These are phyloP conservation scores for Phytopythium sindhum DNA, from an alignment of 352 stramenopile genomes.

Conservation along the genomic window DNA sequence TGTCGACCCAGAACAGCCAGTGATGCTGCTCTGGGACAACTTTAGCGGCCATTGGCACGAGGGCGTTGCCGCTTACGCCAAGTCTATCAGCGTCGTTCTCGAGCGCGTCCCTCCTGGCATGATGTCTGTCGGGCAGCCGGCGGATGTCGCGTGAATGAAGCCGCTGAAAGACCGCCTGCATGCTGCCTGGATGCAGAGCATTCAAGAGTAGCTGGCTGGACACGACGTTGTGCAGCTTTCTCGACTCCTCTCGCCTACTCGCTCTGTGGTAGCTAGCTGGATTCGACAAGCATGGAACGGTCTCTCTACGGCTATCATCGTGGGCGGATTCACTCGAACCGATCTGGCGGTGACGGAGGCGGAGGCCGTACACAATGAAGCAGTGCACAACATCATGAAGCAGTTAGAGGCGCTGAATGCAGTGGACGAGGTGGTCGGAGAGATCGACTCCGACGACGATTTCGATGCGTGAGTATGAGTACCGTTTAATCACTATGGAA, in stretches of 20 bases:
- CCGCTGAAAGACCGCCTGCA: constrained; percentile 13
- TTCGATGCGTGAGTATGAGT: constrained; percentile 32
- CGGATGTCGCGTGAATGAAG: constrained; percentile 20
- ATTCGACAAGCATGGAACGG: constrained; percentile 2
- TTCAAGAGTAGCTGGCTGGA: not conserved
- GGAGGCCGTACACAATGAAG: not conserved
- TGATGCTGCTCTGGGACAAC: constrained; percentile 21
- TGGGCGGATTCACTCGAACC: constrained; percentile 3
- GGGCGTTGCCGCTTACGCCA: constrained; percentile 11
- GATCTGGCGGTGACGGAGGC: not conserved
- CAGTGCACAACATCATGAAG: not conserved
- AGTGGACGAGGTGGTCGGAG: constrained; percentile 12
- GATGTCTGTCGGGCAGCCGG: constrained; percentile 15
- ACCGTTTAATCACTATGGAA: not conserved
- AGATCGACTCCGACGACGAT: constrained; percentile 58
- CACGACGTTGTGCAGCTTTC: not conserved
- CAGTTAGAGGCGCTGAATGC: not conserved
- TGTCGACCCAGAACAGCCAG: constrained; percentile 1
- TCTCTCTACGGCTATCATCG: not conserved
- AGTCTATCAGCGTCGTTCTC: constrained; percentile 10
- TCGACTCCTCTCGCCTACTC: not conserved
- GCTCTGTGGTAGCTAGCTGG: constrained; percentile 3
- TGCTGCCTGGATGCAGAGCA: not conserved
- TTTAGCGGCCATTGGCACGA: constrained; percentile 19
- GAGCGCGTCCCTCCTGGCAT: constrained; percentile 6